Evolutionary conservation across 768 basidiomycete genomes (phyloP), one percentile per base, ranked within the genome.

Genomic region (Mycena olivaceomarginata): DNA sequence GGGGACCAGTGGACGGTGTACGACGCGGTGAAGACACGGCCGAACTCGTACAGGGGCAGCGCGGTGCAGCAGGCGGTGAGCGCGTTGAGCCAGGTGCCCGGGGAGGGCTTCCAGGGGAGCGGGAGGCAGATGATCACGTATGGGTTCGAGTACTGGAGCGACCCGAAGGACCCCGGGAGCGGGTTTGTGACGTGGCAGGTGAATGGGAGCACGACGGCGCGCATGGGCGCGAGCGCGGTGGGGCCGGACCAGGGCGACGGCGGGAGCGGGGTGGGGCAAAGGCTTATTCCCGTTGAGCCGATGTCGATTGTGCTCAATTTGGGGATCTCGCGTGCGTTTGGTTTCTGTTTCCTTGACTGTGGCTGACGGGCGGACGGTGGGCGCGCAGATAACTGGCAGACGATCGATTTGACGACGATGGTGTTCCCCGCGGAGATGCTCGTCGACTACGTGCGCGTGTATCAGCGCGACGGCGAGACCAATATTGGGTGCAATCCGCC

Each of bases 391-490:
- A 77, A 75, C 68, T 97, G 96, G 92, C 95, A 96, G 76, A 84
- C 85, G 4, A 88, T 89, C 75, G 90, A 93, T 70, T 73, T 89
- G 56, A 70, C 86, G 31, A 89, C 93, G 57, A 88, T 96, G 88
- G 83, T 84, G 31, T 95, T 95, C 89, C 95, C 95, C 0, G 90
- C 92, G 0, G 91, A 92, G 79, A 89, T 96, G 87, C 86, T 90
- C 53, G 85, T 96, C 48, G 95, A 97, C 83, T 97, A 96, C 82
- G 93, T 97, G 53, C 90, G 96, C 37, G 94, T 97, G 22, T 97
- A 96, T 83, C 95, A 96, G 84, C 85, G 92, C 66, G 87, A 89
- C 77, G 91, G 90, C 4, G 75, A 85, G 67, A 85, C 79, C 41
- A 95, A 94, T 80, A 81, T 93, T 39, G 94, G 95, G 3, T 96